Base-by-base conservation (phyloP, 2,329 filamentous ascomycete species). In the Fusarium sp. region DNA sequence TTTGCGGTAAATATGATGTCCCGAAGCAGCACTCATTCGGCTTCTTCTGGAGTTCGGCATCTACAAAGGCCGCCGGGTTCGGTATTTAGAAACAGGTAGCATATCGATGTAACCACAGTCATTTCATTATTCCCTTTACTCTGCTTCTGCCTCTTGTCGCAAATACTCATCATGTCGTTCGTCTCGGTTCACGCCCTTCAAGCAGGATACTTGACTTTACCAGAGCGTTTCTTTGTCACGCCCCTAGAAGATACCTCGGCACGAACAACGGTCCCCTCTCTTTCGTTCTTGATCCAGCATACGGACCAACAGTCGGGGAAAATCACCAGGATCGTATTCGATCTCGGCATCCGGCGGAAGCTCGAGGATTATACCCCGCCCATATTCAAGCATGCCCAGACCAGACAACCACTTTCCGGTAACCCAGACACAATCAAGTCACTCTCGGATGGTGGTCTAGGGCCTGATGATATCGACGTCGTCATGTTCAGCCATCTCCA, bases 401-500 rank as follows among this genome's bases (percentile, higher is more conserved):
- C 68, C 6, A 52, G 68, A 5, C 64, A 68, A 7, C 68, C 68
- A 11, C 31, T 67, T 5, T 67, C 65, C 1, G 54, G 58, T 5
- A 39, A 39, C 13, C 64, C 56, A 14, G 68, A 62, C 31, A 56
- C 54, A 3, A 5, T 70, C 1, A 31, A 45, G 18, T 64, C 50
- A 6, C 48, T 70, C 4, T 29, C 43, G 5, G 11, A 39, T 13
- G 68, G 68, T 24, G 60, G 65, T 11, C 37, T 70, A 4, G 31
- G 16, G 0, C 68, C 59, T n/a, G 24, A 57, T 11, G 45, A 70
- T 24, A 56, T 70, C 22, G 68, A 70, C 22, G 5, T 64, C 11
- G 59, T 72, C 54, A 57, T 72, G 4, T 65, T 69, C 63, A 69
- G 66, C 18, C 69, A 72, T 52, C 45, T 69, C 11, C 69, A 72